Evolutionary conservation across 2,329 filamentous ascomycete species (phyloP), one percentile per base, ranked within the genome.

Genomic region (Beauveria caledonica): DNA sequence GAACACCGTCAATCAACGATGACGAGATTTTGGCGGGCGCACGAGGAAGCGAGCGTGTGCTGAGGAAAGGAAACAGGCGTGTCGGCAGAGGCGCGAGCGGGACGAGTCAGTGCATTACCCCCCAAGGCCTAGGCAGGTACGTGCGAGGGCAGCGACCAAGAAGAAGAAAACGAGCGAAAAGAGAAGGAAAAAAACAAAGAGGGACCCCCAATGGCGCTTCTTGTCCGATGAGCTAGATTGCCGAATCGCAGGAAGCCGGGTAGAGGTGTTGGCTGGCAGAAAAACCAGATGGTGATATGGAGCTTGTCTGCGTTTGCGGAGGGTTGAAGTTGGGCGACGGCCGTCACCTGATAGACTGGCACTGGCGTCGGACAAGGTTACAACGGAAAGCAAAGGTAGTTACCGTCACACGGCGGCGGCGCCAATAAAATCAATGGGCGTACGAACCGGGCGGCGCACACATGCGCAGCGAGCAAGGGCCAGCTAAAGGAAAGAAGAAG

Each of bases 91-190:
- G 42, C 40, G 39, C 50, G 40, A 42, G 49, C n/a, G 50, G 40
- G 50, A 49, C 58, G 58, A 60, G 58, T 60, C 58, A 60, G 58
- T 60, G 50, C 58, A 60, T 60, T 39, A 40, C 58, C 58, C 36
- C 56, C 33, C 33, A 36, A 13, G 23, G 56, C 33, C 23, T 3
- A 42, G 8, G 39, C 39, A 57, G 33, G 54, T 25, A 23, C 54
- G 48, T 33, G 48, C 48, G 25, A 57, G 40, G 21, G 33, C 27
- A 17, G 36, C 15, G 27, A 23, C 15, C 25, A 52, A 33, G 8
- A 57, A 36, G 39, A 25, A 25, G 21, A 48, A 48, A n/a, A 21
- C n/a, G 44, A 49, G 25, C 23, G 13, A 25, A 48, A 13, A 9
- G 17, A 6, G 5, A 33, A 7, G 21, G 17, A 33, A 15, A 17